Percentiles rank a stretch among this genome's conserved stretches.
Evolutionary conservation across 306 rosid genomes (phyloP).

Genomic region (Astragalus membranaceus): DNA sequence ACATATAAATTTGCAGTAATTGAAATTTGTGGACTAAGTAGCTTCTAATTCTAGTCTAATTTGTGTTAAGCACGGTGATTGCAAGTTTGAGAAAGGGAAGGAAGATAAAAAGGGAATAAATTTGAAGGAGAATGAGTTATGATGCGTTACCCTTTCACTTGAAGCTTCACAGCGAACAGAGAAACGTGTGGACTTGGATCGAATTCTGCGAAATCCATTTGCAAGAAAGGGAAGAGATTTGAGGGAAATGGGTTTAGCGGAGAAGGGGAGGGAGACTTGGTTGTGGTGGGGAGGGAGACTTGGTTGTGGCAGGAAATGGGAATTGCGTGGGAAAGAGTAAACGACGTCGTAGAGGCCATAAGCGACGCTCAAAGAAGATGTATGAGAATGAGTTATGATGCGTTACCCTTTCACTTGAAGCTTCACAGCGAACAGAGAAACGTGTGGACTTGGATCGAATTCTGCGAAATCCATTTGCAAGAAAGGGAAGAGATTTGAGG

Average conservation of each 20-base stretch:
- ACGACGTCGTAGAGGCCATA: constrained; percentile 58
- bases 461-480: constrained; percentile 30
- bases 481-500: constrained; percentile 29
- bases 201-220: constrained; percentile 28
- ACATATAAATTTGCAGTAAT: background rate
- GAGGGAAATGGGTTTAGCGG: constrained; percentile 29
- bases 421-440: constrained; percentile 58
- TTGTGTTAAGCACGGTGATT: background rate
- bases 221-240: constrained; percentile 30
- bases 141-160: constrained; percentile 62
- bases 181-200: constrained; percentile 28
- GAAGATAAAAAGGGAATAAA: background rate
- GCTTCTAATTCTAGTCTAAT: background rate
- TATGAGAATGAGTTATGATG: background rate
- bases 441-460: constrained; percentile 27
- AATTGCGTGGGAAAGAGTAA: constrained; percentile 33
- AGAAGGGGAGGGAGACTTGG: constrained; percentile 24
- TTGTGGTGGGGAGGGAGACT: constrained; percentile 16
- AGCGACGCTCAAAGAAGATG: too few relatives aligned
- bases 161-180: constrained; percentile 70
- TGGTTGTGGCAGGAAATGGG: constrained; percentile 30
- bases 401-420: constrained; percentile 80
- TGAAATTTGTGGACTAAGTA: background rate
- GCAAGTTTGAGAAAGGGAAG: background rate
- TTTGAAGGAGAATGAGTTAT: background rate